Evolutionary conservation across 192 early-diverging fungal species (phyloP).

Genomic region (Backusella tuberculispora): DNA sequence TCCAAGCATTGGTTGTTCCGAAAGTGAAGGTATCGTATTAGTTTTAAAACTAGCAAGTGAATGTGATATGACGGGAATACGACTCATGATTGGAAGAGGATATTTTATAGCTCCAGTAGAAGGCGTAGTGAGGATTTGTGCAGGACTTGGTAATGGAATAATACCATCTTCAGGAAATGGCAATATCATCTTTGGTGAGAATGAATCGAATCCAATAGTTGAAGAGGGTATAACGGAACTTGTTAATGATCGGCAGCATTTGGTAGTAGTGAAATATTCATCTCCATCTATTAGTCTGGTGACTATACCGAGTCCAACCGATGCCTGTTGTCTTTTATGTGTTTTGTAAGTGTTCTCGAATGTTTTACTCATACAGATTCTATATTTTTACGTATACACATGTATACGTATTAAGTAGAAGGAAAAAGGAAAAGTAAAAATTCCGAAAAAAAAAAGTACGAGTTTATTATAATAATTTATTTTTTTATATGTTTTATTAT

Average conservation of each 20-base stretch:
- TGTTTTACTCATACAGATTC: too few species aligned
- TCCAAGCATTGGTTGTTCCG: slow-evolving; percentile 32
- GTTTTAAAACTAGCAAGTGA: slow-evolving; percentile 27
- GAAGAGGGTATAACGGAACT: slow-evolving; percentile 7
- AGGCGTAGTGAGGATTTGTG: slow-evolving; percentile 8
- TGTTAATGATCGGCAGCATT: neutral
- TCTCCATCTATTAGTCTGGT: slow-evolving; percentile 4
- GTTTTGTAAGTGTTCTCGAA: too few species aligned
- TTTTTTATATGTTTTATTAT: slow-evolving; percentile 7
- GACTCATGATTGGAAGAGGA: neutral
- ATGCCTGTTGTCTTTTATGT: slow-evolving; percentile 20
- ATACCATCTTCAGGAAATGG: slow-evolving; percentile 26
- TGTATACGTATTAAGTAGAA: too few species aligned
- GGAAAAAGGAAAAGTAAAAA: too few species aligned
- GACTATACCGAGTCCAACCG: slow-evolving; percentile 28
- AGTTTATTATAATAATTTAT: too few species aligned
- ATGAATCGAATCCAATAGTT: neutral
- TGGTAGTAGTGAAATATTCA: neutral
- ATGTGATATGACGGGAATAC: slow-evolving; percentile 36
- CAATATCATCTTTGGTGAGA: neutral
- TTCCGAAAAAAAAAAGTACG: too few species aligned
- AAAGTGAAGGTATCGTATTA: slow-evolving; percentile 26
- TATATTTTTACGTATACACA: too few species aligned
- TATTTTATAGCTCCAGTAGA: neutral
- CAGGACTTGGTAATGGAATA: slow-evolving; percentile 36